Percentiles rank a stretch among this genome's conserved stretches.
Evolutionary conservation across 2,329 filamentous ascomycete species (phyloP).

Genomic region (Fusarium brevicatenulatum): DNA sequence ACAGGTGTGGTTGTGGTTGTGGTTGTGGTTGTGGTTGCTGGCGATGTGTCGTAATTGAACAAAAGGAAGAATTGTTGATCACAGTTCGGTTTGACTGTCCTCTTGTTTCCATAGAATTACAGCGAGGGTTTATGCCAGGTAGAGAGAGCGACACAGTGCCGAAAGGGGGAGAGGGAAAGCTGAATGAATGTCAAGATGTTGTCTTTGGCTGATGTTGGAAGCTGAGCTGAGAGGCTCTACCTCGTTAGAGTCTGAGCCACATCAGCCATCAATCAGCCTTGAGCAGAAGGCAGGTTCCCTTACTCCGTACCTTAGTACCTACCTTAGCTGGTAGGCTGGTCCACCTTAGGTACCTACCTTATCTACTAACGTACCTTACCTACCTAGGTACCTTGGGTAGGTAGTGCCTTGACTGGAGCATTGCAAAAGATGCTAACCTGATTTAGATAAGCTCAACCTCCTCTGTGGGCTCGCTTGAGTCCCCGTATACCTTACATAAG

Average conservation of each 20-base stretch:
- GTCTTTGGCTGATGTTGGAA: conserved; percentile 26
- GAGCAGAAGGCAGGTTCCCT: neutral
- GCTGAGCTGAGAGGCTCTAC: conserved; percentile 20
- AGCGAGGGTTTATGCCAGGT: neutral
- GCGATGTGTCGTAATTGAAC: conserved; percentile 22
- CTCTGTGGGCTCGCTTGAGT: neutral
- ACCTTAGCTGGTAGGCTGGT: neutral
- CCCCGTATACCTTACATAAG: neutral
- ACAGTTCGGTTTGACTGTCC: too few species aligned
- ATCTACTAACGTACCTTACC: neutral
- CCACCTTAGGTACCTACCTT: neutral
- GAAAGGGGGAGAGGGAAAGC: neutral
- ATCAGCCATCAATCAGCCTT: conserved; percentile 20
- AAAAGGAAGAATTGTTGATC: neutral
- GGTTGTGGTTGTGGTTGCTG: neutral
- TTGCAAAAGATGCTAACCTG: neutral
- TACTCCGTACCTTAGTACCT: neutral
- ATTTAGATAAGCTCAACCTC: neutral
- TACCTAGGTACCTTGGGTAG: too few species aligned
- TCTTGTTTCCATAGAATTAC: neutral
- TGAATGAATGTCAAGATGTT: conserved; percentile 22
- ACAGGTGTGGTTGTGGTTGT: conserved; percentile 2
- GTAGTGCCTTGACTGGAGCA: neutral
- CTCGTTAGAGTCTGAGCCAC: conserved; percentile 38
- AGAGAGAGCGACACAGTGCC: neutral